A percentile compares a stretch with the other conserved stretches of the same genome.
Evolutionary conservation across 768 basidiomycete species (phyloP).

Genomic region (Xanthoconium stramineum): DNA sequence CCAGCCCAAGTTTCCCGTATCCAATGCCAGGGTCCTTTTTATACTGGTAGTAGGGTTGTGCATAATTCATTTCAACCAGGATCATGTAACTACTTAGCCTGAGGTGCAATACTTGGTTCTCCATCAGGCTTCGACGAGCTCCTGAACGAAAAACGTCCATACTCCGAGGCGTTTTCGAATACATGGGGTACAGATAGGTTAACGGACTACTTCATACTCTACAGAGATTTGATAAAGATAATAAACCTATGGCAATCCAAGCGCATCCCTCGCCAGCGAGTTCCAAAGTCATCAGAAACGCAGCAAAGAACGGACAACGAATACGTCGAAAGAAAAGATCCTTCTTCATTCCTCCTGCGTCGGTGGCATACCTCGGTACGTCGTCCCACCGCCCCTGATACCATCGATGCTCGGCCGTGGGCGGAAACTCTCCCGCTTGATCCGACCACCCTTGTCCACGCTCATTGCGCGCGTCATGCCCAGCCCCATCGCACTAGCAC

Average conservation of each 20-base stretch:
- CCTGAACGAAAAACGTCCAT: neutral
- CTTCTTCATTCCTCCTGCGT: slow-evolving; percentile 24
- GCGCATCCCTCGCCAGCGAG: slow-evolving; percentile 24
- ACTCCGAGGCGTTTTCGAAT: neutral
- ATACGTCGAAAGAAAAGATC: neutral
- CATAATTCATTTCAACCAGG: too few species aligned
- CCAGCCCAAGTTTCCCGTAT: too few species aligned
- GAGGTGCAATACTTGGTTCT: too few species aligned
- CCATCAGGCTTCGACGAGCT: too few species aligned
- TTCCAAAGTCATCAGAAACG: neutral
- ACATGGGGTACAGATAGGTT: slow-evolving; percentile 2
- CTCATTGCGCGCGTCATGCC: slow-evolving; percentile 12
- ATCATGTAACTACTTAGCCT: too few species aligned
- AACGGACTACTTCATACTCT: neutral
- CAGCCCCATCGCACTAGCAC: slow-evolving; percentile 7
- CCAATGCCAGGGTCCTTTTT: too few species aligned
- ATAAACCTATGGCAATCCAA: neutral
- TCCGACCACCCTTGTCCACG: slow-evolving; percentile 47
- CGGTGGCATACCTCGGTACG: slow-evolving; percentile 26
- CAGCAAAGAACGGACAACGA: neutral
- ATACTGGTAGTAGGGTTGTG: too few species aligned
- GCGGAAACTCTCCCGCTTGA: slow-evolving; percentile 76
- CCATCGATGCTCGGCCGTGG: slow-evolving; percentile 73
- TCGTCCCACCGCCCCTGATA: slow-evolving; percentile 1
- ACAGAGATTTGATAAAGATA: slow-evolving; percentile 27